phyloP scores from a whole-genome alignment of 139 green algal genomes.

The Coelastrella sp. region DNA sequence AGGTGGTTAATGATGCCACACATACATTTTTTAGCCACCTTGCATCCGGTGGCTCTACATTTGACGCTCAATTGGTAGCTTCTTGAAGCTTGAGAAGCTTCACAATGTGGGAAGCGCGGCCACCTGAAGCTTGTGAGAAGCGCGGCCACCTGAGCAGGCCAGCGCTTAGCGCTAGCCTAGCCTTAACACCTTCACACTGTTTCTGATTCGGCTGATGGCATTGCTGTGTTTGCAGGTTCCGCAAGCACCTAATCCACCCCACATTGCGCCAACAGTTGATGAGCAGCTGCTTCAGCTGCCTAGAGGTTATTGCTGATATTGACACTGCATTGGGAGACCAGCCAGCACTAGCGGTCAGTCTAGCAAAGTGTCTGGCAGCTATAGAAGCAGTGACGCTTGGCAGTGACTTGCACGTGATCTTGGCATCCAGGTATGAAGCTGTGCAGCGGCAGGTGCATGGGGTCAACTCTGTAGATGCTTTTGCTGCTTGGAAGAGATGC shows the following conservation, averaged over 20 bases:
- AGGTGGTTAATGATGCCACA: not conserved
- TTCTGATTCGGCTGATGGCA: not conserved
- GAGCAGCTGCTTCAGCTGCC: not conserved
- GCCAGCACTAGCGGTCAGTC: slow-evolving; percentile 1
- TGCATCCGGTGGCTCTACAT: no score
- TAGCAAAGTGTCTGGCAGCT: slow-evolving; percentile 9
- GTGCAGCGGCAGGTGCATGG: slow-evolving; percentile 4
- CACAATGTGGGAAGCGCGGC: no score
- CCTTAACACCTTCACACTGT: not conserved
- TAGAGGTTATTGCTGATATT: slow-evolving; percentile 25
- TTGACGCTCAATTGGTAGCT: no score
- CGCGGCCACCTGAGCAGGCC: not conserved
- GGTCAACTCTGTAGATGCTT: not conserved
- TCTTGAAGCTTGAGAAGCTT: no score
- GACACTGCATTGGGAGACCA: slow-evolving; percentile 4
- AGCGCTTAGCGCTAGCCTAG: no score
- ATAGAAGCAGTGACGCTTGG: slow-evolving; percentile 30
- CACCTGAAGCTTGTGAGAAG: not conserved
- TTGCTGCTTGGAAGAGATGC: not conserved
- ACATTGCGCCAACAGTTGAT: not conserved
- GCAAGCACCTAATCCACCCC: not conserved
- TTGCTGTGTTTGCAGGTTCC: not conserved
- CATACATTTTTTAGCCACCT: no score
- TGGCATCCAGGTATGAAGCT: not conserved
- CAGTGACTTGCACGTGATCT: slow-evolving; percentile 23